Percentiles rank a stretch among this genome's conserved stretches.
Evolutionary conservation across 148 eudicot species (phyloP).

Genomic region (Rhododendron henanense): DNA sequence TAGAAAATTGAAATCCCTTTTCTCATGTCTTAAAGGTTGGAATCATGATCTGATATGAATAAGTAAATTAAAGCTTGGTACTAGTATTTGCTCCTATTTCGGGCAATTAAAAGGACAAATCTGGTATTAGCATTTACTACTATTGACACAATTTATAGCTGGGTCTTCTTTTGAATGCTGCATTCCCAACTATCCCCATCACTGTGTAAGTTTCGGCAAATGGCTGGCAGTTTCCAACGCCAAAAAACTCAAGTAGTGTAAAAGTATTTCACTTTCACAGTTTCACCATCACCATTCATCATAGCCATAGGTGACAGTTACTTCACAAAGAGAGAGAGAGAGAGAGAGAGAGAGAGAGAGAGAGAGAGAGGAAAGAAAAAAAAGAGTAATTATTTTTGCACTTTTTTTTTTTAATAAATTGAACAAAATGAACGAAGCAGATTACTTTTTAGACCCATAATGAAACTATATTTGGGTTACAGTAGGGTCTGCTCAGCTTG

Average conservation of each 20-base stretch:
- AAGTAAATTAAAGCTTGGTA: neutral
- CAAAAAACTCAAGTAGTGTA: neutral
- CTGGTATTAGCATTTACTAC: neutral
- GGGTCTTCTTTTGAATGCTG: neutral
- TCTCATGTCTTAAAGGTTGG: neutral
- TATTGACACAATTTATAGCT: neutral
- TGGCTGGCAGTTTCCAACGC: neutral
- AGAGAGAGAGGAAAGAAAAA: too few relatives aligned
- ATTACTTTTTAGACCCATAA: too few relatives aligned
- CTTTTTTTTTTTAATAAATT: too few relatives aligned
- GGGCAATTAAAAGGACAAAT: neutral
- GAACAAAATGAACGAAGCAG: too few relatives aligned
- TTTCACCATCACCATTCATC: neutral
- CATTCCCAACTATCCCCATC: conserved; percentile 1
- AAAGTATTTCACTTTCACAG: neutral
- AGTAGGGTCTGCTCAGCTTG: too few relatives aligned
- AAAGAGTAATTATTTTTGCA: neutral
- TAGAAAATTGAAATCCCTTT: too few relatives aligned
- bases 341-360: too few relatives aligned
- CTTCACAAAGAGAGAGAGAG: neutral
- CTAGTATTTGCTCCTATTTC: neutral
- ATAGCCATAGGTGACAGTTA: neutral
- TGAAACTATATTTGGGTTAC: too few relatives aligned
- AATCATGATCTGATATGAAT: neutral
- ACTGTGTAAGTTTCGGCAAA: neutral